Base-by-base conservation (phyloP, 306 rosid genomes). In the Dryas alaskensis region DNA sequence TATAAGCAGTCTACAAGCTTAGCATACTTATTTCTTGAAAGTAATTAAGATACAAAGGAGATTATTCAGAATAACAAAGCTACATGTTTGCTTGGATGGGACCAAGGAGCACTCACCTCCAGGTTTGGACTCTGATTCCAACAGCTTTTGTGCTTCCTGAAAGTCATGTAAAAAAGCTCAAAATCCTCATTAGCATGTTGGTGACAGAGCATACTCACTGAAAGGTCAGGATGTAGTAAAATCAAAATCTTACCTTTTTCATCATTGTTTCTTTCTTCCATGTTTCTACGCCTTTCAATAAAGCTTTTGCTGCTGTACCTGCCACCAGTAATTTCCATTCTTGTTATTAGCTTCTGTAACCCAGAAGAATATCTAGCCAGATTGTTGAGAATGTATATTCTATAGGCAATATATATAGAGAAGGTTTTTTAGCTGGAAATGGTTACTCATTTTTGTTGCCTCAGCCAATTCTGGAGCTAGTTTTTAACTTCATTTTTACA, bases 251-350 rank as follows among this genome's bases (percentile, higher is more conserved):
- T 58, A 91, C 94, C 90, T 79, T 72, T 80, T 81, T 85, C 77
- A 89, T 65, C 78, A 66, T 60, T 50, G 89, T 82, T 77, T 91
- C 97, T 74, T 87, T 89, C 76, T 84, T 89, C 97, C 97, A 91
- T 59, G 94, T 86, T 1, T 91, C 85, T 69, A 84, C 14, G 60
- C 94, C 97, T 81, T 87, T 91, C 59, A 89, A 43, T 65, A 84
- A 81, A 72, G 97, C 94, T 72, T 87, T 91, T 63, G 84, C 84
- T 77, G 94, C 74, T 63, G 94, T 91, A 69, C 86, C 97, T 90
- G 81, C 71, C 78, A 76, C 54, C 76, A 22, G 37, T 55, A 50
- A 39, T 16, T 2, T 31, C 37, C 37, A 31, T 31, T 31, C 37
- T 31, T 31, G 37, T 31, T 31, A 31, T 31, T 1, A 31, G 37